These are phyloP conservation scores for Paramecium sexaurelia DNA, from an alignment of 73 alveolate genomes.

Conservation along the genomic window DNA sequence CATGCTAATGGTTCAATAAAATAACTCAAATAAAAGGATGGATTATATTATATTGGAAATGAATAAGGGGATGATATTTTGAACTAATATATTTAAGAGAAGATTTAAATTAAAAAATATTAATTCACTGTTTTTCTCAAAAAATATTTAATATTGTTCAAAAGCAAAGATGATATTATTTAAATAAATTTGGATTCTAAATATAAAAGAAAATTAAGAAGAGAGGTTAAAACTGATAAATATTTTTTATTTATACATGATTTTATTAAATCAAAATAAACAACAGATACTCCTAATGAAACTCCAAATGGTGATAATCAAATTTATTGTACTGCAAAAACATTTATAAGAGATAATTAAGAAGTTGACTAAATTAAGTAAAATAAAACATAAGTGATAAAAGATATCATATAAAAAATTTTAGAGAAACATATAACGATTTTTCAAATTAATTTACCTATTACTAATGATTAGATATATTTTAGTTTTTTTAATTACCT, in stretches of 20 bases:
- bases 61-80: not conserved
- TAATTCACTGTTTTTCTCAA: not conserved
- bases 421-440: not conserved
- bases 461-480: not conserved
- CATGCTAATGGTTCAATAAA: not conserved
- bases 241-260: not conserved
- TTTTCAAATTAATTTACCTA: not conserved
- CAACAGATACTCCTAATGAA: not conserved
- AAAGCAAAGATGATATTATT: not conserved
- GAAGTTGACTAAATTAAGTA: not conserved
- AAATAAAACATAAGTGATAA: not conserved
- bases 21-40: not conserved
- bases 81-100: not conserved
- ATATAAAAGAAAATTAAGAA: slow-evolving; percentile 11
- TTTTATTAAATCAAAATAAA: not conserved
- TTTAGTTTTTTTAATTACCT: not conserved
- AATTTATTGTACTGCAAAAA: not conserved
- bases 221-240: not conserved
- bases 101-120: not conserved
- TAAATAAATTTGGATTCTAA: not conserved
- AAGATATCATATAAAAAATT: not conserved
- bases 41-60: not conserved
- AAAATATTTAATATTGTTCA: not conserved
- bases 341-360: not conserved
- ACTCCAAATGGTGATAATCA: not conserved